These are phyloP conservation scores for Ulota crispa DNA, from an alignment of 225 moss, liverwort and hornwort species.

Conservation along the genomic window DNA sequence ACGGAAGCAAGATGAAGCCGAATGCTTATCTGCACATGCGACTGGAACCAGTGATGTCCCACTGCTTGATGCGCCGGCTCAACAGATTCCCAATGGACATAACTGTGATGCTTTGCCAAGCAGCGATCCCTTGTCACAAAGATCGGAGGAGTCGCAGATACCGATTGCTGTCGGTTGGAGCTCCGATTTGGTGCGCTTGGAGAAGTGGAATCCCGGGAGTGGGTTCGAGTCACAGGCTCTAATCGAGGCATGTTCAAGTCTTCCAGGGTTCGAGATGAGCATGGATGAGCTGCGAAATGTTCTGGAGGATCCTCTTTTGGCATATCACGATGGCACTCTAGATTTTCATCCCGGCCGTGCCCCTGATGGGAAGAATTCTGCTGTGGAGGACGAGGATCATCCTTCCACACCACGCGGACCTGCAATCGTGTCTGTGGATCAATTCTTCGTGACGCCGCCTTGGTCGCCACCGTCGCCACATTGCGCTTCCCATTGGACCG, in stretches of 20 bases:
- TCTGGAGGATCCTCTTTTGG: constrained; percentile 26
- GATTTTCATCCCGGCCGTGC: background rate
- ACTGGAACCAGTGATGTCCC: constrained; percentile 5
- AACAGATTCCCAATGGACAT: constrained; percentile 13
- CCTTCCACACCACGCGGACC: constrained; percentile 40
- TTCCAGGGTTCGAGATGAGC: constrained; percentile 27
- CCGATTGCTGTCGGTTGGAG: constrained; percentile 21
- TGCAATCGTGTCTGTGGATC: constrained; percentile 7
- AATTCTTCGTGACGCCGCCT: constrained; percentile 20
- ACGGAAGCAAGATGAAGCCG: constrained; percentile 29
- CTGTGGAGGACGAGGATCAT: constrained; percentile 6
- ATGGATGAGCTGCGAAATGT: constrained; percentile 24
- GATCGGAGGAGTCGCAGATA: constrained; percentile 9
- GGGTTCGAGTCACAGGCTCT: constrained; percentile 13
- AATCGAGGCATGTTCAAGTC: constrained; percentile 20
- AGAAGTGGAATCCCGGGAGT: constrained; percentile 13
- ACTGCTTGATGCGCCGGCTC: background rate
- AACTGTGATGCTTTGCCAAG: constrained; percentile 11
- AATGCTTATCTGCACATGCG: background rate
- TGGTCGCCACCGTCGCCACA: constrained; percentile 36
- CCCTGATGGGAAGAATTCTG: background rate
- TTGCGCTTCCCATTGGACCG: constrained; percentile 1
- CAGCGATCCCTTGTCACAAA: background rate
- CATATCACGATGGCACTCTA: constrained; percentile 6
- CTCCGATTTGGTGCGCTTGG: constrained; percentile 18